Evolutionary conservation across 768 basidiomycete species (phyloP), one percentile per base, ranked within the genome.

Genomic region (Royoungia palumana): DNA sequence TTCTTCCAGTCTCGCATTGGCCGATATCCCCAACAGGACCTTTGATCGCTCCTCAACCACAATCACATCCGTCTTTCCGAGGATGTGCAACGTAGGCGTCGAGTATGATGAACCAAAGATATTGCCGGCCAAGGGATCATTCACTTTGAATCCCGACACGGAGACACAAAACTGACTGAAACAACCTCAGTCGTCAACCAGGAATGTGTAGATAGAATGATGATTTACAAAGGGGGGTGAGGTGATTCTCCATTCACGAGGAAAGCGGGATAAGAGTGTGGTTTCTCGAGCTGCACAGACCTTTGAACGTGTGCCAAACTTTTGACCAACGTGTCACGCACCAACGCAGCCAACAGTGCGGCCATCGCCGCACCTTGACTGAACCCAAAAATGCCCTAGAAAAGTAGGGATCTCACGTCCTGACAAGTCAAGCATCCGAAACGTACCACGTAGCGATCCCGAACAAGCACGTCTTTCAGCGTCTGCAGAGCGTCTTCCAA

Each of bases 351-450:
- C 20, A 90, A 71, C 30, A 90, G 59, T 9, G 79, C 84, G 27
- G 87, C 90, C 68, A 90, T 75, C 5, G 79, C 81, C 14, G 86
- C 89, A 14, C 89, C 89, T 69, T 93, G 90, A 52, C 87, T 87
- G 38, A 41, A 53, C 42, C 89, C 89, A 59, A 91, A 76, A 8
- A 90, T 78, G 22, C 87, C 89, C 87, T 90, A 56, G 17, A 35
- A 25, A n/a, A 35, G 20, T 11, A 9, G 13, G n/a, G 13, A 27
- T 36, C 5, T 43, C 6, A 39, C 24, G 3, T n/a, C 37, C 17
- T 11, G 35, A 20, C 32, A 39, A 25, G 19, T 7, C 14, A 22
- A 9, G 2, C 2, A 6, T 4, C 9, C 2, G 6, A 38, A 19
- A 24, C 82, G 50, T 53, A 87, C 88, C 69, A 88, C 82, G 66